These are phyloP conservation scores for Pythium pectinolyticum DNA, from an alignment of 352 stramenopile genomes.

Conservation along the genomic window DNA sequence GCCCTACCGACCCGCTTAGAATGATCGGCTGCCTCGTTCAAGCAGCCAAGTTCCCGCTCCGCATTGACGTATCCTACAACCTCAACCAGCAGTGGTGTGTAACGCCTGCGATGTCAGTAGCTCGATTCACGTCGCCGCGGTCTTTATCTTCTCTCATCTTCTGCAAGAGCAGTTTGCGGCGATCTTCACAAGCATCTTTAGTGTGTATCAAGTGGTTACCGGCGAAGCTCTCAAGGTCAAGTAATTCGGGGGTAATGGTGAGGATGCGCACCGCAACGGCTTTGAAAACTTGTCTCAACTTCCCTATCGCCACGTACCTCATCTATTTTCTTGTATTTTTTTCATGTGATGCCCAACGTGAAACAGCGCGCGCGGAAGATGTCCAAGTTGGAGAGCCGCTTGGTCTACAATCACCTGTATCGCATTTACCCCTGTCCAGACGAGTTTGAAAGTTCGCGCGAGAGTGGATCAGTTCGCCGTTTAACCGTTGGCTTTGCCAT, in stretches of 20 bases:
- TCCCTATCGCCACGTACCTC: not conserved
- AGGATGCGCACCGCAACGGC: conserved; percentile 3
- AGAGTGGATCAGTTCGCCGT: not conserved
- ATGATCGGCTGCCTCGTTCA: not conserved
- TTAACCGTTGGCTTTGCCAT: conserved; percentile 13
- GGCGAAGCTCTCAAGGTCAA: not conserved
- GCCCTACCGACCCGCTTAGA: not conserved
- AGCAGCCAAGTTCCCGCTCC: not conserved
- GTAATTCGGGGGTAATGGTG: not conserved
- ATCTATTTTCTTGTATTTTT: too few relatives aligned
- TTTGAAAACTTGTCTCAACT: not conserved
- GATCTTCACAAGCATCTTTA: not conserved
- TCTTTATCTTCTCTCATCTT: not conserved
- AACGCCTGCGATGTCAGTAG: not conserved
- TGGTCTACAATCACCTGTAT: not conserved
- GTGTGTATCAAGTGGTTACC: not conserved
- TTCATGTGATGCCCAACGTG: conserved; percentile 13
- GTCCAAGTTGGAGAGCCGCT: not conserved
- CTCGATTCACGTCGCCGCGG: not conserved
- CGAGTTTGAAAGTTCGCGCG: not conserved
- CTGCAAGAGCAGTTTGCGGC: not conserved
- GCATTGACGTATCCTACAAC: not conserved
- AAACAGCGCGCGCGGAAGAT: not conserved
- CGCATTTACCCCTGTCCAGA: not conserved
- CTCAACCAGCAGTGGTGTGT: not conserved